These are phyloP conservation scores for Phyllosticta capitalensis DNA, from an alignment of 2,329 filamentous ascomycete genomes.

Conservation along the genomic window DNA sequence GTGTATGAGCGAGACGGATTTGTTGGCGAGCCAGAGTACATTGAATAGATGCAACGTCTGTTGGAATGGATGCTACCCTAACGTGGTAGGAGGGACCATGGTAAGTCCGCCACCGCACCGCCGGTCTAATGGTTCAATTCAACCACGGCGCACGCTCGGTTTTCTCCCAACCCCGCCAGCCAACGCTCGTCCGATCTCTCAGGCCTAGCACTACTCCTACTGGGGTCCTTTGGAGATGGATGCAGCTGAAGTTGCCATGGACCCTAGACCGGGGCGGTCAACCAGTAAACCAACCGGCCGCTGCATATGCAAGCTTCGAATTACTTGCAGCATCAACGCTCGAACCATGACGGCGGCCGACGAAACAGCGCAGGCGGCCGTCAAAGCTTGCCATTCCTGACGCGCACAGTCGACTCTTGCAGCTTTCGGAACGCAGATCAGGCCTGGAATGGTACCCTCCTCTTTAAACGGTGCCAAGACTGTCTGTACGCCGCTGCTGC, in stretches of 20 bases:
- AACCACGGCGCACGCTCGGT: not conserved
- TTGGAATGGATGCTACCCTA: not conserved
- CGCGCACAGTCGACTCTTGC: conserved; percentile 2
- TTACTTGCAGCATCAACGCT: conserved; percentile 5
- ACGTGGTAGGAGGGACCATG: not conserved
- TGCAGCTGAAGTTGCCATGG: not conserved
- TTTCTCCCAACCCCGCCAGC: not conserved
- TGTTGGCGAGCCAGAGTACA: not conserved
- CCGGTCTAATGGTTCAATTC: conserved; percentile 2
- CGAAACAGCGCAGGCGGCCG: conserved; percentile 4
- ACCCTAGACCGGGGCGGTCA: not conserved
- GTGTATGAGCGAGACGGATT: not conserved
- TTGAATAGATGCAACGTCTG: not conserved
- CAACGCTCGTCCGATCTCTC: not conserved
- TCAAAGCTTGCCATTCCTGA: conserved; percentile 8
- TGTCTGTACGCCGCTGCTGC: conserved; percentile 4
- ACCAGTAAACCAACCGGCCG: not conserved
- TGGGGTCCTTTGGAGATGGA: not conserved
- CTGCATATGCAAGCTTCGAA: conserved; percentile 8
- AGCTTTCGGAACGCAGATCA: conserved; percentile 11
- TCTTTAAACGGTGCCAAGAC: conserved; percentile 11
- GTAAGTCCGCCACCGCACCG: not conserved
- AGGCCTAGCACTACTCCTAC: not conserved
- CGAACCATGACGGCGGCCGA: conserved; percentile 1
- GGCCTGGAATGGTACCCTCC: conserved; percentile 10